These are phyloP conservation scores for Mesembryanthemum crystallinum DNA, from an alignment of 148 eudicot species.

Conservation along the genomic window DNA sequence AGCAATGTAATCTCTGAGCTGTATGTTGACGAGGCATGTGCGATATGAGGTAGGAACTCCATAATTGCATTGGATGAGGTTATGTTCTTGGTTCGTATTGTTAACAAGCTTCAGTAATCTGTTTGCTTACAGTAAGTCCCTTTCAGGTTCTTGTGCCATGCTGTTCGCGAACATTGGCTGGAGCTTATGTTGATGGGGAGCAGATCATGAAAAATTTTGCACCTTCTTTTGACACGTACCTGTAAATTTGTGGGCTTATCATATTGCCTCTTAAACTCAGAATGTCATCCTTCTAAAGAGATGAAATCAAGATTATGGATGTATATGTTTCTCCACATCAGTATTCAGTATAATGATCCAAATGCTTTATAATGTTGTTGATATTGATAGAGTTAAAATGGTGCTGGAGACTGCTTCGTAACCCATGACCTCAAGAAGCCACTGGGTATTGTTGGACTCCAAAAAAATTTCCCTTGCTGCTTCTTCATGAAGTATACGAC, in stretches of 20 bases:
- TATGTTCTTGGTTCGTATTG: background rate
- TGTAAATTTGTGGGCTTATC: background rate
- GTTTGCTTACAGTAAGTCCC: conserved; percentile 5
- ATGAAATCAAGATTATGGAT: background rate
- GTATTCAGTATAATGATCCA: background rate
- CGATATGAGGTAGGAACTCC: no score
- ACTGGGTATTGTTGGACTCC: no score
- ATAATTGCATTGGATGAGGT: background rate
- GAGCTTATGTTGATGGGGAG: background rate
- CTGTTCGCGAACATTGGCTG: conserved; percentile 1
- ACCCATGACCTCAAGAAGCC: background rate
- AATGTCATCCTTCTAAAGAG: background rate
- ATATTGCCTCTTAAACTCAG: background rate
- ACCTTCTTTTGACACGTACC: background rate
- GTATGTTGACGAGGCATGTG: background rate
- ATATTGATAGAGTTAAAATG: background rate
- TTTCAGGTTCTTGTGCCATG: conserved; percentile 18
- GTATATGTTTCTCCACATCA: background rate
- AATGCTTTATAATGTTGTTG: background rate
- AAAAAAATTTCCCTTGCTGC: no score
- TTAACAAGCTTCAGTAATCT: background rate
- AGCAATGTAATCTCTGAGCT: conserved; percentile 4
- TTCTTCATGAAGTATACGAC: no score
- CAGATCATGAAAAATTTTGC: background rate
- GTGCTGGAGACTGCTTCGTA: background rate